Evolutionary conservation across 2,329 filamentous ascomycete genomes (phyloP).

Genomic region (Elsinoe arachidis): DNA sequence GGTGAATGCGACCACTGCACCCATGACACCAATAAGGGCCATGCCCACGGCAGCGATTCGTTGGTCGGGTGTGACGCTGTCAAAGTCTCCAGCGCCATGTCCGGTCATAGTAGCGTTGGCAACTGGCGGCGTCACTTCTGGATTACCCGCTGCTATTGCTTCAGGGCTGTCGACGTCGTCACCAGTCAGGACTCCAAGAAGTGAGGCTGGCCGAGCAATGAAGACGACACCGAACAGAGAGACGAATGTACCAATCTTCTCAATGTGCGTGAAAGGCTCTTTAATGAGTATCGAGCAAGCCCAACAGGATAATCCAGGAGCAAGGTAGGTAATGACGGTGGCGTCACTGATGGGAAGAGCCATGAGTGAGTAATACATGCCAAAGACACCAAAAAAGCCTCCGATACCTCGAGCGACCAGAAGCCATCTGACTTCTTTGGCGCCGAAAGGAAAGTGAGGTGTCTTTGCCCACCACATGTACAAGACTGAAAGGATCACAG

Average conservation of each 20-base stretch:
- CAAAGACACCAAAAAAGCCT: constrained; percentile 70
- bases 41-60: constrained; percentile 61
- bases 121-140: constrained; percentile 22
- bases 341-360: constrained; percentile 82
- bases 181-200: constrained; percentile 38
- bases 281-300: constrained; percentile 66
- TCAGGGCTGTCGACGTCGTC: constrained; percentile 17
- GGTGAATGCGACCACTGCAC: constrained; percentile 64
- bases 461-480: constrained; percentile 68
- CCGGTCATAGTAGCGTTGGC: constrained; percentile 19
- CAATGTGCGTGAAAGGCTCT: constrained; percentile 69
- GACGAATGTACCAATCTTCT: constrained; percentile 66
- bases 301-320: constrained; percentile 70
- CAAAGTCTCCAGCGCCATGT: constrained; percentile 29
- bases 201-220: constrained; percentile 62
- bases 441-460: constrained; percentile 62
- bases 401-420: constrained; percentile 59
- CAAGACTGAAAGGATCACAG: constrained; percentile 52
- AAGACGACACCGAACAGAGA: constrained; percentile 73
- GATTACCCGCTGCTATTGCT: constrained; percentile 17
- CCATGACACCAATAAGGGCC: constrained; percentile 68
- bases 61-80: constrained; percentile 50
- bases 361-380: constrained; percentile 64
- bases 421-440: constrained; percentile 56
- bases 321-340: constrained; percentile 80